A percentile compares a stretch with the other conserved stretches of the same genome.
Conservation (phyloP, 2,329 filamentous ascomycete genomes). For the Aspergillus novoparasiticus region DNA sequence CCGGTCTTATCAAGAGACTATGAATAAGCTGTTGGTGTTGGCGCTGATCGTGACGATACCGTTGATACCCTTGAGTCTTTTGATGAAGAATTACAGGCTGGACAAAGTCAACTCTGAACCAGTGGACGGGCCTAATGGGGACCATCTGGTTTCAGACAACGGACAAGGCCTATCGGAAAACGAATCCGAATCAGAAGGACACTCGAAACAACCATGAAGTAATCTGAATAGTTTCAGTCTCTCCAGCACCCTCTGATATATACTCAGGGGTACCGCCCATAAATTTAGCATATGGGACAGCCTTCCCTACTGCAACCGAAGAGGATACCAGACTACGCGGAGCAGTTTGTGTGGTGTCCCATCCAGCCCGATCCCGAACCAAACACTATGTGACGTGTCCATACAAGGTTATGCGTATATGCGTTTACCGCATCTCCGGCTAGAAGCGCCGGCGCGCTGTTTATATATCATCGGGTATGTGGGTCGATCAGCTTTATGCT, state of each 20-base stretch:
- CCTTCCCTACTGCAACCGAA: neutral
- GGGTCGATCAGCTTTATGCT: neutral
- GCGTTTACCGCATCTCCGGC: neutral
- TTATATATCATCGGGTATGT: neutral
- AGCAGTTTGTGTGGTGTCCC: neutral
- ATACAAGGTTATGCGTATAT: neutral
- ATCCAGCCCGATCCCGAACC: neutral
- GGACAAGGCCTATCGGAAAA: slow-evolving; percentile 15
- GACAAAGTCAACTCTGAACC: slow-evolving; percentile 44
- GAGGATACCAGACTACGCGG: neutral
- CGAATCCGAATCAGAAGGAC: slow-evolving; percentile 22
- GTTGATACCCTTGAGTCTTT: slow-evolving; percentile 57
- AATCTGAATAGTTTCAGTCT: neutral
- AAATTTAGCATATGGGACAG: neutral
- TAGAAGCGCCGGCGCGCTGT: neutral
- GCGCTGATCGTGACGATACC: slow-evolving; percentile 59
- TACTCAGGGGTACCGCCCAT: neutral
- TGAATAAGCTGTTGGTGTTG: slow-evolving; percentile 60
- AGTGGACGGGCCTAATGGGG: slow-evolving; percentile 12
- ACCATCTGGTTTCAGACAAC: slow-evolving; percentile 31
- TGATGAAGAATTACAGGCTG: slow-evolving; percentile 62
- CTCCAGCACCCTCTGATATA: neutral
- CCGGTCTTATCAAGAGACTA: slow-evolving; percentile 66
- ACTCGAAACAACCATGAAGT: slow-evolving; percentile 31
- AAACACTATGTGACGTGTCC: neutral